Evolutionary conservation across 202 grass and related monocot species (phyloP).

Genomic region (Musa balbisiana): DNA sequence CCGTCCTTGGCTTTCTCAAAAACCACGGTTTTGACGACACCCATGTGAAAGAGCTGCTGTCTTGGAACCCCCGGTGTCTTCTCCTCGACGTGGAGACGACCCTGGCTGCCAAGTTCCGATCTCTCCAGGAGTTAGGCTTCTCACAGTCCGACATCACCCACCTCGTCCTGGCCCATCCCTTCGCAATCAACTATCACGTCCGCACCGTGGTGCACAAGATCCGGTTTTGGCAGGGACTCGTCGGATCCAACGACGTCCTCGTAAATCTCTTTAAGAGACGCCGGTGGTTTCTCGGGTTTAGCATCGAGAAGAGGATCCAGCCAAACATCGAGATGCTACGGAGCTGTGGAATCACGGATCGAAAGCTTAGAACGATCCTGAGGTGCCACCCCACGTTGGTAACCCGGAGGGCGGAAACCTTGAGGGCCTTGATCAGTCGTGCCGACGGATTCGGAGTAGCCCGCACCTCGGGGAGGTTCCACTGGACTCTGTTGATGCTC

Average conservation of each 20-base stretch:
- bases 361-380: too few species aligned
- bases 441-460: too few species aligned
- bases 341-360: too few species aligned
- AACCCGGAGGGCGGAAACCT: too few species aligned
- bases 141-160: background rate
- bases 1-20: background rate
- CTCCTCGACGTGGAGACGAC: background rate
- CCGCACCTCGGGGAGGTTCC: too few species aligned
- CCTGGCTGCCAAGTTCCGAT: background rate
- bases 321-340: too few species aligned
- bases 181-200: background rate
- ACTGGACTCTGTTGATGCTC: too few species aligned
- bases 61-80: background rate
- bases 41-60: background rate
- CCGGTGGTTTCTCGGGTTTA: background rate
- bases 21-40: background rate
- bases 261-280: background rate
- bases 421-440: too few species aligned
- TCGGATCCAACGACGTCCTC: background rate
- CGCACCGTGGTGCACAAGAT: background rate
- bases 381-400: too few species aligned
- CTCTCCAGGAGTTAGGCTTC: background rate
- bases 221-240: background rate
- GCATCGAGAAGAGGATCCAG: background rate
- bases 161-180: background rate